These are phyloP conservation scores for Dryadomyces quercus-mongolicae DNA, from an alignment of 2,329 filamentous ascomycete species.

Conservation along the genomic window DNA sequence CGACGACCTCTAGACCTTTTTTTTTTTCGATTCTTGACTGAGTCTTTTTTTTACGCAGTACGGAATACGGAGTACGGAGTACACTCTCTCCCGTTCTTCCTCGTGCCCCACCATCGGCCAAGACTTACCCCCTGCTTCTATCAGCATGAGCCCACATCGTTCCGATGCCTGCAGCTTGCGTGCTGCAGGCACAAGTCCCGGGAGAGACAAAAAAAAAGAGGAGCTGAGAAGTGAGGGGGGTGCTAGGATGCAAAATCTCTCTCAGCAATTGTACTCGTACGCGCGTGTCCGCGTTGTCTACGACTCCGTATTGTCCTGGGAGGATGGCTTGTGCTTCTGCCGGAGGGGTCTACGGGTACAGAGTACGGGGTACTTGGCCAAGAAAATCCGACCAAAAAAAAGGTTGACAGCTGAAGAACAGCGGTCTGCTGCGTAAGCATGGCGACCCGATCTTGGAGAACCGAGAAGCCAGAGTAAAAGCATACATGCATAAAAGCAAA, in stretches of 20 bases:
- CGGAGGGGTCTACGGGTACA: no score
- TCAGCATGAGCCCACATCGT: neutral
- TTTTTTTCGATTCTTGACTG: neutral
- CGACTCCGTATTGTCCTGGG: no score
- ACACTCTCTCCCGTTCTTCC: neutral
- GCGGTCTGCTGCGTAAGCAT: no score
- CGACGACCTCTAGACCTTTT: neutral
- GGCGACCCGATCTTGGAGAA: no score
- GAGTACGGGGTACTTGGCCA: no score
- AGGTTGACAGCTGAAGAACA: no score
- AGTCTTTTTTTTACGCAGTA: no score
- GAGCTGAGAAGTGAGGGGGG: neutral
- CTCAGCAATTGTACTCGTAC: neutral
- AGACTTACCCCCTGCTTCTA: neutral
- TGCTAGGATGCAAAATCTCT: neutral
- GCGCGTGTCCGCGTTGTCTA: neutral
- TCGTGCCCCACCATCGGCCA: neutral
- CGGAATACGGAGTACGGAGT: no score
- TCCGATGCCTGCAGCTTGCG: slow-evolving; percentile 3
- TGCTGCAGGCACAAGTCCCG: slow-evolving; percentile 7
- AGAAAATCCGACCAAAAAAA: no score
- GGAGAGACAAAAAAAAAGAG: neutral
- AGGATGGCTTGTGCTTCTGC: no score
- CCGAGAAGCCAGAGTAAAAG: no score
- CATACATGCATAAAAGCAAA: no score